phyloP scores from a whole-genome alignment of 1,284 basidiomycete species.

The Austroboletus novae-zelandiae region DNA sequence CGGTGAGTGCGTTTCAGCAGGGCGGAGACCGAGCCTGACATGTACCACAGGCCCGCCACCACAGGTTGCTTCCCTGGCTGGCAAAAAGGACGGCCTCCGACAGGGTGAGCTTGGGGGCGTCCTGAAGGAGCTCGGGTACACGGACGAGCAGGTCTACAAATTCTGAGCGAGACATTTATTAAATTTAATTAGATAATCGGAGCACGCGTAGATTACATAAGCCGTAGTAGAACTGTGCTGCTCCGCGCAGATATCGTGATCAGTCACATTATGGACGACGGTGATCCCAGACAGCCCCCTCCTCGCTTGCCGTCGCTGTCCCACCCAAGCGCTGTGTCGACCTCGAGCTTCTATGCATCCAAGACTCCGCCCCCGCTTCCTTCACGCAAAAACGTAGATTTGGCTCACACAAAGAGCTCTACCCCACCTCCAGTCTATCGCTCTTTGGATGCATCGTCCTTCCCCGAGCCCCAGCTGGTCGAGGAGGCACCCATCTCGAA shows the following conservation, averaged over 20 bases:
- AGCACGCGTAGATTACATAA: slow-evolving; percentile 31
- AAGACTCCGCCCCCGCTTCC: slow-evolving; percentile 33
- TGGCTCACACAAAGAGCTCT: slow-evolving; percentile 30
- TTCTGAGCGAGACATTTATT: slow-evolving; percentile 36
- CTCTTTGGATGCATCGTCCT: slow-evolving; percentile 29
- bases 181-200: neutral
- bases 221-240: neutral
- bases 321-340: slow-evolving; percentile 22
- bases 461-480: slow-evolving; percentile 47
- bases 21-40: neutral
- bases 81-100: slow-evolving; percentile 74
- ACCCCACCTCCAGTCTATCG: slow-evolving; percentile 31
- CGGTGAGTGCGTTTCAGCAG: slow-evolving; percentile 45
- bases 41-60: slow-evolving; percentile 68
- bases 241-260: neutral
- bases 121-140: slow-evolving; percentile 87
- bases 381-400: slow-evolving; percentile 30
- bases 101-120: slow-evolving; percentile 85
- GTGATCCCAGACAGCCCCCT: slow-evolving; percentile 17
- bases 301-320: slow-evolving; percentile 26
- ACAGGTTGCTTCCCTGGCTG: slow-evolving; percentile 79
- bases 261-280: slow-evolving; percentile 23
- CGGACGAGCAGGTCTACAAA: slow-evolving; percentile 74
- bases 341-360: slow-evolving; percentile 30
- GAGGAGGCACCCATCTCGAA: slow-evolving; percentile 32